Evolutionary conservation across 768 basidiomycete genomes (phyloP).

Genomic region (Ramaria sp.): DNA sequence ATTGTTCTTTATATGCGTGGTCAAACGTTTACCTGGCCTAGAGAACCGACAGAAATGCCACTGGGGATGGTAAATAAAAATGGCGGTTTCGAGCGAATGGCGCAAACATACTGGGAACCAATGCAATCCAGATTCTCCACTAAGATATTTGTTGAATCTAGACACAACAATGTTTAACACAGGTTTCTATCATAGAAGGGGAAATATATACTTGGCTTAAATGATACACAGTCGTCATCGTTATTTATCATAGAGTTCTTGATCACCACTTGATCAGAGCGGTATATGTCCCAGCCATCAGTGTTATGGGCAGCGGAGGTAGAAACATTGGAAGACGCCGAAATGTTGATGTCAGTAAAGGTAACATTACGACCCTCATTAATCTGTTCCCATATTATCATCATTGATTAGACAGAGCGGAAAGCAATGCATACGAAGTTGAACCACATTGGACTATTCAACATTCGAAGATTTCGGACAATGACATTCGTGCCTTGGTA

Average conservation of each 20-base stretch:
- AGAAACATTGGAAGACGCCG: background rate
- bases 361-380: slow-evolving; percentile 37
- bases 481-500: slow-evolving; percentile 14
- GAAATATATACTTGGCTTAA: background rate
- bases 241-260: slow-evolving; percentile 40
- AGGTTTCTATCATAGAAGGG: background rate
- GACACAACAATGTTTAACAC: background rate
- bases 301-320: background rate
- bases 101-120: background rate
- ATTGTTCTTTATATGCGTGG: background rate
- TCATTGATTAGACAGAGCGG: background rate
- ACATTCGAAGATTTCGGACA: slow-evolving; percentile 29
- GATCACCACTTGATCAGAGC: slow-evolving; percentile 33
- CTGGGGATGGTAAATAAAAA: background rate
- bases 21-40: background rate
- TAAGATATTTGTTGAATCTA: background rate
- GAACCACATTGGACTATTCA: slow-evolving; percentile 42
- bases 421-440: slow-evolving; percentile 27
- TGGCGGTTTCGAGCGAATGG: background rate
- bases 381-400: slow-evolving; percentile 20
- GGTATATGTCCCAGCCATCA: background rate
- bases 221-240: slow-evolving; percentile 13
- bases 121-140: background rate
- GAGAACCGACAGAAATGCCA: background rate
- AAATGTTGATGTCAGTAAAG: slow-evolving; percentile 19